Base-by-base conservation (phyloP, 768 basidiomycete species). In the Mycena metata region DNA sequence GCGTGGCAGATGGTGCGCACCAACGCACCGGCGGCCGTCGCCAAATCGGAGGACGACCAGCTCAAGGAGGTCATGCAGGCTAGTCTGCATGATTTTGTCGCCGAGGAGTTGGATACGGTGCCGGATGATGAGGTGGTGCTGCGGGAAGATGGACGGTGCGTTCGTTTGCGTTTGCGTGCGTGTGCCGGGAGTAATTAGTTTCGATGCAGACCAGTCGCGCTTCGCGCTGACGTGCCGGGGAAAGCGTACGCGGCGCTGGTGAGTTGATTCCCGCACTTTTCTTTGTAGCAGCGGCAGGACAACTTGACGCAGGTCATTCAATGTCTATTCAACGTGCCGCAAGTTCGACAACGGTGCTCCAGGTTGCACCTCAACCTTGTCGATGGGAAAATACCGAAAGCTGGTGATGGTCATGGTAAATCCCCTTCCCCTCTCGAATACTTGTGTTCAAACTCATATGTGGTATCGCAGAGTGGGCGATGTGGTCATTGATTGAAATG, bases 241-340 rank as follows among this genome's bases (percentile, higher is more conserved):
- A 78, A 87, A 30, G 84, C 85, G 2, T 90, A 91, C 68, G 89
- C 90, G 24, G 86, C 89, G 1, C 78, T 92, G 73, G 84, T 93
- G 58, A 24, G 58, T 23, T 63, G 80, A 68, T 70, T 75, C 36
- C 8, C 58, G 47, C 43, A 47, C 13, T 62, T 12, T 39, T 21
- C n/a, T 43, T 52, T 8, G 42, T 55, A 42, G 51, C 41, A 39
- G 64, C 15, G 0, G 36, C 17, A 17, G 11, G 3, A 19, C 35
- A 17, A 21, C 3, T n/a, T 13, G 3, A 2, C 11, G 2, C 58
- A 86, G 85, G 78, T 84, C 24, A 73, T 90, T 2, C 89, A 91
- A 75, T 88, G 86, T 0, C 72, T 94, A 5, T 92, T 86, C 74
- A 87, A 85, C 66, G 83, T 94, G 6, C 93, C 93, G 2, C 92